Evolutionary conservation across 169 alveolate genomes (phyloP).

Genomic region (Sarcocystis neurona): DNA sequence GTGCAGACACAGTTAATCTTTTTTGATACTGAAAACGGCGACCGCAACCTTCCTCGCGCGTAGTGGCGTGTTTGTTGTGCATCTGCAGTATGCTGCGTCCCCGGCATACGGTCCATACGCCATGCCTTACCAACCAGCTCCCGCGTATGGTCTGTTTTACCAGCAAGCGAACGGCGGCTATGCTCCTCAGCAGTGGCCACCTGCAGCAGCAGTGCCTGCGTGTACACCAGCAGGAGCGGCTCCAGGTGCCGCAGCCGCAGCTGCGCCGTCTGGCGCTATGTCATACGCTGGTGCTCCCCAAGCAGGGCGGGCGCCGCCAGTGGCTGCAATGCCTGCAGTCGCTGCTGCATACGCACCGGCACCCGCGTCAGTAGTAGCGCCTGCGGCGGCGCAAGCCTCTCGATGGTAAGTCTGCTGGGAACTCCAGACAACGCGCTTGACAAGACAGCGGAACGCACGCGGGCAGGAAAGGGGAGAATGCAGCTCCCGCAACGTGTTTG

Average conservation of each 20-base stretch:
- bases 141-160: conserved; percentile 25
- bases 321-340: neutral
- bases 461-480: too few species aligned
- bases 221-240: neutral
- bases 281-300: conserved; percentile 24
- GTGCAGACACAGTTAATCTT: too few species aligned
- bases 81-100: neutral
- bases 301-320: conserved; percentile 1
- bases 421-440: too few species aligned
- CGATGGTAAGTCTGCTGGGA: conserved; percentile 3
- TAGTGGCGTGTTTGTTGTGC: neutral
- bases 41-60: neutral
- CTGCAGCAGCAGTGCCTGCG: neutral
- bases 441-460: too few species aligned
- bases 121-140: conserved; percentile 25
- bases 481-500: too few species aligned
- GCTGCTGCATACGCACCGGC: neutral
- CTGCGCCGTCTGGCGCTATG: conserved; percentile 1
- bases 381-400: neutral
- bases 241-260: neutral
- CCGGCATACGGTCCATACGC: conserved; percentile 38
- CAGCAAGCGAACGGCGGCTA: too few species aligned
- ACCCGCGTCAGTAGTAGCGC: neutral
- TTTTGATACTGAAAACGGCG: neutral
- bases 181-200: conserved; percentile 29